Evolutionary conservation across 202 grass and related monocot species (phyloP).

Genomic region (Schoenoplectus triqueter): DNA sequence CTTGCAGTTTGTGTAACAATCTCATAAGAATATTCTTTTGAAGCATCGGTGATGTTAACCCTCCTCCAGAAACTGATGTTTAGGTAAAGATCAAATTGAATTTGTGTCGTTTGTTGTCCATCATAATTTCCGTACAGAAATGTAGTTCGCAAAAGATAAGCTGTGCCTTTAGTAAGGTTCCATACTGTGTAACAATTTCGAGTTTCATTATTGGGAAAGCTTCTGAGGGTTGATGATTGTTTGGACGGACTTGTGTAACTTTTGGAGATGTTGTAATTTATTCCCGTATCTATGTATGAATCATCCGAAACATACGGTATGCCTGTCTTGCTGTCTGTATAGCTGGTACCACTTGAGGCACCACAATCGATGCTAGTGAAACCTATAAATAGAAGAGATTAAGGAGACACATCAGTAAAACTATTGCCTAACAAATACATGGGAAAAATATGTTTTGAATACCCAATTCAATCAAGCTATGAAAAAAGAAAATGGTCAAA

Average conservation of each 20-base stretch:
- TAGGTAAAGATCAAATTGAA: slow-evolving; percentile 40
- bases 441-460: not conserved
- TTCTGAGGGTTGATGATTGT: slow-evolving; percentile 31
- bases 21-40: slow-evolving; percentile 32
- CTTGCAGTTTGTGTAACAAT: not conserved
- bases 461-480: not conserved
- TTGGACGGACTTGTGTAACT: not conserved
- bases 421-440: not conserved
- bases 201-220: slow-evolving; percentile 27
- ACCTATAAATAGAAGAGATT: slow-evolving; percentile 23
- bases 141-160: not conserved
- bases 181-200: slow-evolving; percentile 33
- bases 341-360: not conserved
- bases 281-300: slow-evolving; percentile 21
- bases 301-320: slow-evolving; percentile 36
- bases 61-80: slow-evolving; percentile 37
- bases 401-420: not conserved
- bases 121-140: slow-evolving; percentile 44
- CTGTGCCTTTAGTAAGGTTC: not conserved
- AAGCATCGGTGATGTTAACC: slow-evolving; percentile 36
- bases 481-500: no score
- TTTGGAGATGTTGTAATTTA: not conserved
- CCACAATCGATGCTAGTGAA: slow-evolving; percentile 47
- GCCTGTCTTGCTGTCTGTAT: not conserved
- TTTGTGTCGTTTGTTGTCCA: not conserved